These are phyloP conservation scores for Takakia lepidozioides DNA, from an alignment of 225 moss, liverwort and hornwort genomes.

Conservation along the genomic window DNA sequence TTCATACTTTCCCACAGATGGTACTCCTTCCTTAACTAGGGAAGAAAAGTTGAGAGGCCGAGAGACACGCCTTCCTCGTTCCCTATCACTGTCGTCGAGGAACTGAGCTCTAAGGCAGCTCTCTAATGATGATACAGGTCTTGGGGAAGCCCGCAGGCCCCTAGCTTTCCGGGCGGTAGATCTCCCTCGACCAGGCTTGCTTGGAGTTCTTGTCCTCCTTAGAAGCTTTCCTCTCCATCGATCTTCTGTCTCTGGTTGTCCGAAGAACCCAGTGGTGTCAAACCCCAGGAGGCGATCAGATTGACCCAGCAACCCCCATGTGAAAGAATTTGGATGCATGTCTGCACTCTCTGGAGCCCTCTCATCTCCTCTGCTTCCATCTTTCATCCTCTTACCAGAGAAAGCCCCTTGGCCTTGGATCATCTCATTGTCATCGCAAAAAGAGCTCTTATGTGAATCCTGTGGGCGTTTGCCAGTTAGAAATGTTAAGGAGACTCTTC, in stretches of 20 bases:
- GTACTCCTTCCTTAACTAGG: slow-evolving; percentile 8
- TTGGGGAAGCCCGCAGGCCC: slow-evolving; percentile 64
- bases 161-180: slow-evolving; percentile 30
- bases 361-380: slow-evolving; percentile 10
- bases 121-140: slow-evolving; percentile 80
- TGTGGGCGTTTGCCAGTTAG: slow-evolving; percentile 17
- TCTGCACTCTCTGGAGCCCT: slow-evolving; percentile 5
- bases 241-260: slow-evolving; percentile 11
- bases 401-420: slow-evolving; percentile 13
- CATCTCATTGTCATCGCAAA: slow-evolving; percentile 16
- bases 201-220: slow-evolving; percentile 21
- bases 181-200: slow-evolving; percentile 26
- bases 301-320: slow-evolving; percentile 20
- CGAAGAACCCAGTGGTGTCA: slow-evolving; percentile 15
- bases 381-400: slow-evolving; percentile 13
- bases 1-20: slow-evolving; percentile 3
- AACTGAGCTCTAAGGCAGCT: slow-evolving; percentile 88
- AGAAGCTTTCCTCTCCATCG: slow-evolving; percentile 6
- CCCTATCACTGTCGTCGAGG: slow-evolving; percentile 20
- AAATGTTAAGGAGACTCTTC: slow-evolving; percentile 21
- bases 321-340: slow-evolving; percentile 9
- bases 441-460: slow-evolving; percentile 18
- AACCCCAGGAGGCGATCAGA: slow-evolving; percentile 14
- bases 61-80: slow-evolving; percentile 30
- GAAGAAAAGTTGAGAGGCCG: slow-evolving; percentile 54